These are phyloP conservation scores for Podospora pseudoanserina DNA, from an alignment of 495 filamentous ascomycete genomes.

Conservation along the genomic window DNA sequence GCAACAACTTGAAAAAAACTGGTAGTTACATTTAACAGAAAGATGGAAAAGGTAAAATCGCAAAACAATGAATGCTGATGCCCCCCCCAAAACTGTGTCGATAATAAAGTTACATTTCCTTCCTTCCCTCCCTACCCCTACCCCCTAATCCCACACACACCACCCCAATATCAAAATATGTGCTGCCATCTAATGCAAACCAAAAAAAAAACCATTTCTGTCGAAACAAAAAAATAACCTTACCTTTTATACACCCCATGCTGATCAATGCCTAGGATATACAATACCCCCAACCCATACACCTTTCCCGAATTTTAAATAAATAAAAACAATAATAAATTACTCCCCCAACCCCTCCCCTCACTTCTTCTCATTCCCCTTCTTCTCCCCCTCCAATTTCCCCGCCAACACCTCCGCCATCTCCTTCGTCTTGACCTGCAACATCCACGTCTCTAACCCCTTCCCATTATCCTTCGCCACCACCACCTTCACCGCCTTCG, in stretches of 20 bases:
- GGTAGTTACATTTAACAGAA: not conserved
- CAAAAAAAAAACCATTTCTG: not conserved
- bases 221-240: slow-evolving; percentile 9
- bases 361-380: slow-evolving; percentile 39
- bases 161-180: not conserved
- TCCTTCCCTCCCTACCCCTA: not conserved
- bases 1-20: not conserved
- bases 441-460: slow-evolving; percentile 57
- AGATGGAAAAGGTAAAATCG: slow-evolving; percentile 8
- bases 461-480: slow-evolving; percentile 50
- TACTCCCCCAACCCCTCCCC: not conserved
- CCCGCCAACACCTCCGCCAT: slow-evolving; percentile 45
- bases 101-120: not conserved
- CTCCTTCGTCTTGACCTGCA: slow-evolving; percentile 57
- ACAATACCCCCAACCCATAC: not conserved
- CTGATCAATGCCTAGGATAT: not conserved
- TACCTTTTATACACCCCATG: slow-evolving; percentile 19
- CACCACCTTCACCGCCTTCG: slow-evolving; percentile 55
- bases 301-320: slow-evolving; percentile 1
- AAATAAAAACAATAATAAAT: not conserved
- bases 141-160: not conserved
- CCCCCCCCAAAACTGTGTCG: not conserved
- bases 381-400: slow-evolving; percentile 48
- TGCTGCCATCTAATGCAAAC: slow-evolving; percentile 17
- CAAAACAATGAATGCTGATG: slow-evolving; percentile 19